phyloP scores from a whole-genome alignment of 208 protist genomes.

The Crithidia bombi region DNA sequence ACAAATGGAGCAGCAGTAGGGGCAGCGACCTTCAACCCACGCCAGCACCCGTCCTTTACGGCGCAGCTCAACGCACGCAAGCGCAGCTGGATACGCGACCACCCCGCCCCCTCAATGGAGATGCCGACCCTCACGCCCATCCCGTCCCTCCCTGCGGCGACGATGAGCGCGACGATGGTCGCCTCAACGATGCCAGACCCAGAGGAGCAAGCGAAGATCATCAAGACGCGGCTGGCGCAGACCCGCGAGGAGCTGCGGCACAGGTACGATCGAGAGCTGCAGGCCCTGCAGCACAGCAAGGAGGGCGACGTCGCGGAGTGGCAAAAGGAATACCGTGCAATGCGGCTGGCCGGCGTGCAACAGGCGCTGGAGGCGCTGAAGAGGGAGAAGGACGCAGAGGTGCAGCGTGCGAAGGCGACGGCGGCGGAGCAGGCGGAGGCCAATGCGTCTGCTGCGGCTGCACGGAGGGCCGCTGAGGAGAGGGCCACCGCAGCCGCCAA shows the following conservation, averaged over 20 bases:
- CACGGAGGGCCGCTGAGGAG: not conserved
- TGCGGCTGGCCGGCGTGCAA: slow-evolving; percentile 30
- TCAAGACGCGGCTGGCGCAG: slow-evolving; percentile 31
- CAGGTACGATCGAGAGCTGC: slow-evolving; percentile 27
- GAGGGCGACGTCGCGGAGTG: slow-evolving; percentile 34
- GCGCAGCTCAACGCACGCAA: slow-evolving; percentile 42
- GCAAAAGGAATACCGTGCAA: slow-evolving; percentile 32
- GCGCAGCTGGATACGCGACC: slow-evolving; percentile 45
- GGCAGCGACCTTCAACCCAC: slow-evolving; percentile 39
- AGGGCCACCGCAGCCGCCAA: slow-evolving; percentile 2
- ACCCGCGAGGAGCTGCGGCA: slow-evolving; percentile 21
- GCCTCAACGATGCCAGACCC: slow-evolving; percentile 33
- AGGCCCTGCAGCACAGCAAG: slow-evolving; percentile 24
- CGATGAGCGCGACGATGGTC: slow-evolving; percentile 34
- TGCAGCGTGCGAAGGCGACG: not conserved
- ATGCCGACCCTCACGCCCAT: slow-evolving; percentile 40
- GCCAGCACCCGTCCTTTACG: slow-evolving; percentile 37
- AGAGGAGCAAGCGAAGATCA: slow-evolving; percentile 42
- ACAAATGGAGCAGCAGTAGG: not conserved
- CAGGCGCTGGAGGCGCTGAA: slow-evolving; percentile 12
- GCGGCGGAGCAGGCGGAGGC: not conserved
- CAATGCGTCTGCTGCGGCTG: not conserved
- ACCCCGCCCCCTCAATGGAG: slow-evolving; percentile 43
- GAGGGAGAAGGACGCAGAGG: slow-evolving; percentile 6
- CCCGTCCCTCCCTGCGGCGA: slow-evolving; percentile 31